phyloP scores from a whole-genome alignment of 257 asterid species.

The Capsicum pubescens region DNA sequence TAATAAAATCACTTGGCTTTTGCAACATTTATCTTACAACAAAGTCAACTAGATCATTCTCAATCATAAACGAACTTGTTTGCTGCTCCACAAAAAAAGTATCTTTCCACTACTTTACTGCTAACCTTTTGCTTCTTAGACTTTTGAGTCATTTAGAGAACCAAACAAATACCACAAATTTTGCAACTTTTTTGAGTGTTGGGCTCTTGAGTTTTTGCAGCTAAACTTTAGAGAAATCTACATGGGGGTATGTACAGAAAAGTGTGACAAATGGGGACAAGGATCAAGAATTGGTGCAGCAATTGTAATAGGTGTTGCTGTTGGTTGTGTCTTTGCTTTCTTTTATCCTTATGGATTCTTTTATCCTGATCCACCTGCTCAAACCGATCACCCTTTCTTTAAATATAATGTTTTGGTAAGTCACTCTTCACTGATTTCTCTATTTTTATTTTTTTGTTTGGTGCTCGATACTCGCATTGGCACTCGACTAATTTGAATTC shows the following conservation, averaged over 20 bases:
- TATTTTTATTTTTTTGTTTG: no score
- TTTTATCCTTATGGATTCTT: slow-evolving; percentile 34
- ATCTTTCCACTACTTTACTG: neutral
- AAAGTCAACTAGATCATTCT: neutral
- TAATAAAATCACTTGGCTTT: no score
- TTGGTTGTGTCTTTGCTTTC: slow-evolving; percentile 36
- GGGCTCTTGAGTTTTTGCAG: neutral
- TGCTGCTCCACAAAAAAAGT: neutral
- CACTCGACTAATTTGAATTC: no score
- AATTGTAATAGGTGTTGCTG: slow-evolving; percentile 31
- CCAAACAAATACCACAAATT: neutral
- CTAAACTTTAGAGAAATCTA: neutral
- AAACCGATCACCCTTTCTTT: neutral
- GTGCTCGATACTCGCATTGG: no score
- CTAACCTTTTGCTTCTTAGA: neutral
- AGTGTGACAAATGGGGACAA: slow-evolving; percentile 19
- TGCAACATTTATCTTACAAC: neutral
- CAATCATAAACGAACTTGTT: neutral
- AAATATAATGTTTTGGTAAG: slow-evolving; percentile 33
- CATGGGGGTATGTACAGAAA: no score
- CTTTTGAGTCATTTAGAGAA: neutral
- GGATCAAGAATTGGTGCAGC: slow-evolving; percentile 34
- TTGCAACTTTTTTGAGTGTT: neutral
- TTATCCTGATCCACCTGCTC: slow-evolving; percentile 17
- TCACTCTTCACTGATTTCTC: neutral